Percentiles rank a stretch among this genome's conserved stretches.
Conservation (phyloP, 1,284 basidiomycete genomes). For the Sparassis latifolia region DNA sequence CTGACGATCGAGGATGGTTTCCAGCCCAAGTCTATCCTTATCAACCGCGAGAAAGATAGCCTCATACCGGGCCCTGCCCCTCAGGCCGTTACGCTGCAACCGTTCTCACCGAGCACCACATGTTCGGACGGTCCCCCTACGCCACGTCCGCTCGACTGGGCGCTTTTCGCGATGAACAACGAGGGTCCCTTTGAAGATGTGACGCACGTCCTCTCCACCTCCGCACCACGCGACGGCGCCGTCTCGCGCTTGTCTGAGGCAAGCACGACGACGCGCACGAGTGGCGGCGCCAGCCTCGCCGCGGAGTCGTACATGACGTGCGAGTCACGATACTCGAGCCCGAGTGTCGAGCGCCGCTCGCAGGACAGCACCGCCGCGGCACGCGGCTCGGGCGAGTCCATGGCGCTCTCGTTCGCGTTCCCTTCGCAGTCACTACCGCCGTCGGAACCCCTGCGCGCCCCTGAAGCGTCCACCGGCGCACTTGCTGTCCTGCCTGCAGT, state of each 20-base stretch:
- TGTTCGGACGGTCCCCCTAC: background rate
- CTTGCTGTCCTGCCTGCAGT: background rate
- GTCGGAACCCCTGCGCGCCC: no score
- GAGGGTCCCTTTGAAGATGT: slow-evolving; percentile 22
- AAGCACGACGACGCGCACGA: slow-evolving; percentile 12
- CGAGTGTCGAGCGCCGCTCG: slow-evolving; percentile 13
- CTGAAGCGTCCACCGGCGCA: background rate
- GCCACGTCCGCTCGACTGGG: slow-evolving; percentile 3
- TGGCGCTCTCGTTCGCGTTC: slow-evolving; percentile 7
- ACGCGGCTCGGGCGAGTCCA: slow-evolving; percentile 1
- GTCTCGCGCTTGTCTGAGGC: slow-evolving; percentile 3
- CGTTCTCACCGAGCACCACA: slow-evolving; percentile 2
- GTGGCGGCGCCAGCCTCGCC: slow-evolving; percentile 21
- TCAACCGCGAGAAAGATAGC: slow-evolving; percentile 10
- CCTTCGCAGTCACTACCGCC: slow-evolving; percentile 13
- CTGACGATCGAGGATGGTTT: slow-evolving; percentile 12
- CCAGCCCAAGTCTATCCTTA: slow-evolving; percentile 1
- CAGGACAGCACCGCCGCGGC: slow-evolving; percentile 4
- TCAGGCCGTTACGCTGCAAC: slow-evolving; percentile 6
- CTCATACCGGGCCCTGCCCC: slow-evolving; percentile 9
- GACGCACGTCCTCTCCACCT: slow-evolving; percentile 21
- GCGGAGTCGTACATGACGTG: slow-evolving; percentile 26
- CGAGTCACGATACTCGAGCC: slow-evolving; percentile 24
- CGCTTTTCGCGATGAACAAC: slow-evolving; percentile 8
- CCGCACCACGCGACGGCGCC: slow-evolving; percentile 8